Base-by-base conservation (phyloP, 148 eudicot species). In the Arctostaphylos glauca region DNA sequence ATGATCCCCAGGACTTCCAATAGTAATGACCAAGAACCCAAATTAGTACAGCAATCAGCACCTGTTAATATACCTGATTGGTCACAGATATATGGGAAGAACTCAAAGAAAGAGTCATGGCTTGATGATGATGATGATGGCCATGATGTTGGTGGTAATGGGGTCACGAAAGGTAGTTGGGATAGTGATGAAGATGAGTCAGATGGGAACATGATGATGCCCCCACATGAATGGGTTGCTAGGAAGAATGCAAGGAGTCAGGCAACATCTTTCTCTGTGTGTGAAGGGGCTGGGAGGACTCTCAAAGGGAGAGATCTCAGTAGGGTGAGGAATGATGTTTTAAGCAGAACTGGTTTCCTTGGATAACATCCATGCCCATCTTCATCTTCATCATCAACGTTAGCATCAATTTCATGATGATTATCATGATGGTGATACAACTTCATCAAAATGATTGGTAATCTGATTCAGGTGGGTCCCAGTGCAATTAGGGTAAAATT, bases 281-380 rank as follows among this genome's bases (percentile, higher is more conserved):
- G 95, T 88, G 95, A 94, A 86, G 95, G 97, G 56, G 92, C 84
- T 80, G 97, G 93, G 78, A 92, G 94, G 83, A 92, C 95, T 41
- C 93, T 91, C 23, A 94, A 94, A 79, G 97, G 97, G 54, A 92
- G 94, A 81, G 97, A 94, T 86, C 92, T 91, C 6, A 90, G 92
- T 44, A 83, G 92, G 90, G 91, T 91, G 31, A 94, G 97, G 83
- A 82, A 94, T 89, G 93, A 91, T 73, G 88, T 94, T 25, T 84
- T 91, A 80, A 88, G 88, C 16, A 91, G 68, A 87, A 94, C 92
- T 62, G 89, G 89, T 76, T 89, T 91, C 55, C 88, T 86, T 64
- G 88, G 83, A 75, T 66, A 79, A 72, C 64, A 31, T 43, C 38
- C 16, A 10, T 47, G n/a, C 54, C 52, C 16, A 8, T 16, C 70